A percentile compares a stretch with the other conserved stretches of the same genome.
Evolutionary conservation across 1,284 basidiomycete species (phyloP).

Genomic region (Jaminaea rosea): DNA sequence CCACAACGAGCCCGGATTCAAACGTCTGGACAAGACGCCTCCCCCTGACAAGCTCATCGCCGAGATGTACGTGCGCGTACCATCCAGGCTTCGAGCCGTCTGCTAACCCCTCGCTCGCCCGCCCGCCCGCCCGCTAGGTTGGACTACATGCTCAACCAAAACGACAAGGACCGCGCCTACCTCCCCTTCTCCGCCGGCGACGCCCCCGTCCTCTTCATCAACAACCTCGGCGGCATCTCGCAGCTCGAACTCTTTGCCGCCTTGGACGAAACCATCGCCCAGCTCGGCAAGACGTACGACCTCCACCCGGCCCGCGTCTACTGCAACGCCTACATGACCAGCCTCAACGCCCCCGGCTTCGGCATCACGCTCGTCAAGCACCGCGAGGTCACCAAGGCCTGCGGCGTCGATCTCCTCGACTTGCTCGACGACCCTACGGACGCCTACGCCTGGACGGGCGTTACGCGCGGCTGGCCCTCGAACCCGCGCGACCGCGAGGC

Average conservation of each 20-base stretch:
- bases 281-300: constrained; percentile 44
- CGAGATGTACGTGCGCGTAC: no score
- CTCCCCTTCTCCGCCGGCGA: constrained; percentile 50
- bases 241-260: constrained; percentile 55
- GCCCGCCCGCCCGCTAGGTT: no score
- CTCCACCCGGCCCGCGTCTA: constrained; percentile 49
- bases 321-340: constrained; percentile 51
- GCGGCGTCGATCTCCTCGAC: constrained; percentile 44
- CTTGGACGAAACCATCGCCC: constrained; percentile 49
- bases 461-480: constrained; percentile 37
- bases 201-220: constrained; percentile 51
- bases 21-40: constrained; percentile 43
- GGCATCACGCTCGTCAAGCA: constrained; percentile 51
- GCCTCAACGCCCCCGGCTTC: constrained; percentile 52
- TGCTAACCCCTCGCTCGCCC: constrained; percentile 6
- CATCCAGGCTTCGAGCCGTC: no score
- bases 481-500: constrained; percentile 37
- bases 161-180: constrained; percentile 49
- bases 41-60: constrained; percentile 25
- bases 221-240: constrained; percentile 57
- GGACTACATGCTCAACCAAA: constrained; percentile 41
- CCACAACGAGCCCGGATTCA: constrained; percentile 57
- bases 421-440: constrained; percentile 51
- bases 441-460: constrained; percentile 49
- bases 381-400: constrained; percentile 46